phyloP scores from a whole-genome alignment of 108 stramenopile species.

The Cylindrotheca closterium region DNA sequence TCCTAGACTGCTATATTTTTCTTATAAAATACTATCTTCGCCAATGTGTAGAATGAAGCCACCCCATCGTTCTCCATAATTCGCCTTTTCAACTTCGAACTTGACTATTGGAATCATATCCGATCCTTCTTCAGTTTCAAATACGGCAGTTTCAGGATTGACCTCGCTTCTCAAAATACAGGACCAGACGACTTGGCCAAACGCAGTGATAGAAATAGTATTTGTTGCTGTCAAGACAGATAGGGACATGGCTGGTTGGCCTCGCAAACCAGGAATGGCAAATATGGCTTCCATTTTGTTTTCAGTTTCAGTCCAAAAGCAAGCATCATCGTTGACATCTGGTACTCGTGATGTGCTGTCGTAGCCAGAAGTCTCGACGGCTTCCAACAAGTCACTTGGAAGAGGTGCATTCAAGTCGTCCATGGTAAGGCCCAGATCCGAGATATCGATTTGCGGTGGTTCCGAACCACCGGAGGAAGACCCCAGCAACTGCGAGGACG shows the following conservation, averaged over 20 bases:
- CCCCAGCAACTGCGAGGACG: too few relatives aligned
- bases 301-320: conserved; percentile 43
- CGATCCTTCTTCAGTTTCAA: conserved; percentile 37
- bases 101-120: conserved; percentile 43
- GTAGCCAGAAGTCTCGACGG: conserved; percentile 28
- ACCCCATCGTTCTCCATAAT: conserved; percentile 45
- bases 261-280: conserved; percentile 48
- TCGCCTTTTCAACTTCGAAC: conserved; percentile 25
- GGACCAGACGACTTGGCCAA: conserved; percentile 53
- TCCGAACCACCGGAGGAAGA: too few relatives aligned
- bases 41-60: conserved; percentile 55
- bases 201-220: conserved; percentile 46
- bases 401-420: conserved; percentile 40
- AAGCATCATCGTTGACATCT: conserved; percentile 42
- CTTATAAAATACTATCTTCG: conserved; percentile 54
- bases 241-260: conserved; percentile 46
- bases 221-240: conserved; percentile 30
- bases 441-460: conserved; percentile 30
- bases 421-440: conserved; percentile 49
- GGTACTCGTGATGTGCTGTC: conserved; percentile 42
- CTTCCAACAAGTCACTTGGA: conserved; percentile 26
- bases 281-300: conserved; percentile 41
- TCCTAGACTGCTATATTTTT: too few relatives aligned
- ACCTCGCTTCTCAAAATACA: conserved; percentile 28
- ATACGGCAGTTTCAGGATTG: conserved; percentile 25